A percentile compares a stretch with the other conserved stretches of the same genome.
phyloP scores from a whole-genome alignment of 148 eudicot species.

The Salicornia ramosissima region DNA sequence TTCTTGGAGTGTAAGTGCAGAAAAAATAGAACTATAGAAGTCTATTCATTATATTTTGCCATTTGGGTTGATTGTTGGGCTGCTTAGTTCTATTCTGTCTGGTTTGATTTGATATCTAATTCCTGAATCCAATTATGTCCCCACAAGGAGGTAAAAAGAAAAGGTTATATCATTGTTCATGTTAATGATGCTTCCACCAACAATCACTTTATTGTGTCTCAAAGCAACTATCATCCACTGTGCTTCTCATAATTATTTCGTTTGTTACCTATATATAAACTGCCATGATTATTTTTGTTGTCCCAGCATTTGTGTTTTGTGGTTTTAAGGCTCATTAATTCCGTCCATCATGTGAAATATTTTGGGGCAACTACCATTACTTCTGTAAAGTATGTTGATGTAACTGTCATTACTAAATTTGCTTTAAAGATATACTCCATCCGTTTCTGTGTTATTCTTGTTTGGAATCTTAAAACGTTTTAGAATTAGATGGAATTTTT shows the following conservation, averaged over 20 bases:
- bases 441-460: no score
- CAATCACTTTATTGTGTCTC: constrained; percentile 4
- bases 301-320: neutral
- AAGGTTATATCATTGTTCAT: constrained; percentile 7
- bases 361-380: neutral
- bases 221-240: neutral
- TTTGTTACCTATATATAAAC: neutral
- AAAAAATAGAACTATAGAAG: neutral
- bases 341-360: no score
- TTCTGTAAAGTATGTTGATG: neutral
- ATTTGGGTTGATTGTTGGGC: neutral
- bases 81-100: neutral
- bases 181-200: constrained; percentile 8
- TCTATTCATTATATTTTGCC: neutral
- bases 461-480: no score
- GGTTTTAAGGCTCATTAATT: neutral
- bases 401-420: neutral
- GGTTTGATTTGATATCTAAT: constrained; percentile 8
- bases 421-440: neutral
- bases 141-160: neutral
- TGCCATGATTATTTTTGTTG: neutral
- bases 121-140: constrained; percentile 2
- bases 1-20: constrained; percentile 91
- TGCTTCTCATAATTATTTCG: neutral
- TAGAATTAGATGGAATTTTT: no score